Percentiles rank a stretch among this genome's conserved stretches.
Evolutionary conservation across 441 rosid genomes (phyloP).

Genomic region (Isatis lusitanica): DNA sequence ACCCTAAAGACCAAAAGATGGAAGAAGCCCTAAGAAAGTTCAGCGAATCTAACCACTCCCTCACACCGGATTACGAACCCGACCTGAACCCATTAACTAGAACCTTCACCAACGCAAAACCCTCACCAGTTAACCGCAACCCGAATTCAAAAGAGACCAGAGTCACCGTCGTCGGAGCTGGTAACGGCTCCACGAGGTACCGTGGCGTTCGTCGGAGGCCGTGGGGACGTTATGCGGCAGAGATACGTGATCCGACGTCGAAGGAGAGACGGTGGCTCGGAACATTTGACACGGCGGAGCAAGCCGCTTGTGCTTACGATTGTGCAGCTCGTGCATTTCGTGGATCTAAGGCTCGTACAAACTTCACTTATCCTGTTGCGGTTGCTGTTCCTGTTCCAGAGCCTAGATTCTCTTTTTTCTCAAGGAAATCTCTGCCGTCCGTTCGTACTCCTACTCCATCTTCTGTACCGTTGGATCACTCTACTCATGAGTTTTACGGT

Average conservation of each 20-base stretch:
- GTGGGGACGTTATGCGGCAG: constrained; percentile 98
- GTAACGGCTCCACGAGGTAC: constrained; percentile 51
- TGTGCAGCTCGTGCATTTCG: constrained; percentile 85
- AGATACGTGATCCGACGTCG: constrained; percentile 85
- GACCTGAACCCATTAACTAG: constrained; percentile 19
- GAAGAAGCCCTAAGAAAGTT: constrained; percentile 70
- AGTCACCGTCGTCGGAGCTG: constrained; percentile 22
- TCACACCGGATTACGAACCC: constrained; percentile 16
- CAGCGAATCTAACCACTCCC: constrained; percentile 32
- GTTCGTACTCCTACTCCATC: constrained; percentile 34
- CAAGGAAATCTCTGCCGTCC: constrained; percentile 17
- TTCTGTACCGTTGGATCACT: constrained; percentile 22
- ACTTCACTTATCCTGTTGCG: constrained; percentile 62
- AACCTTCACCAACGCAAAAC: constrained; percentile 9
- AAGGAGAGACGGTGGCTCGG: constrained; percentile 96
- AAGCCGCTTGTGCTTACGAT: constrained; percentile 95
- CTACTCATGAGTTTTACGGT: constrained; percentile 1
- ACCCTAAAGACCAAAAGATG: constrained; percentile 41
- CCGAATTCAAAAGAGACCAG: constrained; percentile 15
- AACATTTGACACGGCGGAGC: constrained; percentile 93
- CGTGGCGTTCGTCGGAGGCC: constrained; percentile 95
- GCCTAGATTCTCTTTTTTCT: constrained; percentile 8
- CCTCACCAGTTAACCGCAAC: constrained; percentile 31
- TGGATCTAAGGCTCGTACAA: constrained; percentile 83
- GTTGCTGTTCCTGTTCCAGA: constrained; percentile 27